phyloP scores from a whole-genome alignment of 257 asterid species.

The Solanum arcanum region DNA sequence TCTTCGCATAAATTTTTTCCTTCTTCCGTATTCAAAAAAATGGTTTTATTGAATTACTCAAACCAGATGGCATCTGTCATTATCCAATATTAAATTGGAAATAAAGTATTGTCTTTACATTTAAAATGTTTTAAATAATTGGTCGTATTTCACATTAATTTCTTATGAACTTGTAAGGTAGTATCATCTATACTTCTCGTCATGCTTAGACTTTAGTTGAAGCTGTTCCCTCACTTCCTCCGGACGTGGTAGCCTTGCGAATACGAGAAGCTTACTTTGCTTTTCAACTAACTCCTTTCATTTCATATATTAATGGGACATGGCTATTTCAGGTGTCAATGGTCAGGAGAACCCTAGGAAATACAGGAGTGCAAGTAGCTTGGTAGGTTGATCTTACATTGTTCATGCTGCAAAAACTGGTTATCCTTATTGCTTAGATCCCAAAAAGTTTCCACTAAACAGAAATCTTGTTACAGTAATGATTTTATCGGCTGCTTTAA shows the following conservation, averaged over 20 bases:
- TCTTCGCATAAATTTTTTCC: not conserved
- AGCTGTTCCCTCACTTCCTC: not conserved
- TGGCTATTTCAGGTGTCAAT: constrained; percentile 64
- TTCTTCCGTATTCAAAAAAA: not conserved
- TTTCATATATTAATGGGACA: not conserved
- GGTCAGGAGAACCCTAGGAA: constrained; percentile 88
- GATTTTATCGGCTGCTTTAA: not conserved
- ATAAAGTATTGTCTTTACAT: not conserved
- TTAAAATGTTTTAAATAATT: not conserved
- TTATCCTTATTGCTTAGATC: not conserved
- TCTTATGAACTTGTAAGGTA: not conserved
- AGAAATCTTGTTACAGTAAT: not conserved
- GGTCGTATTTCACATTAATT: not conserved
- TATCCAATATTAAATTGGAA: not conserved
- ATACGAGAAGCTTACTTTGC: not conserved
- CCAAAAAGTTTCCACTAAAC: not conserved
- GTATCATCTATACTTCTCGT: not conserved
- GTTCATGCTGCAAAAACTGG: not conserved
- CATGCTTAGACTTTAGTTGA: not conserved
- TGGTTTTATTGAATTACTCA: not conserved
- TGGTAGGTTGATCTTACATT: constrained; percentile 35
- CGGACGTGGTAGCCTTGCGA: not conserved
- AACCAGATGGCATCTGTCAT: not conserved
- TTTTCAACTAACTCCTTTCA: not conserved
- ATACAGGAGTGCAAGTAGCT: constrained; percentile 69